Conservation (phyloP, 768 basidiomycete species). For the Podaxis rugospora region DNA sequence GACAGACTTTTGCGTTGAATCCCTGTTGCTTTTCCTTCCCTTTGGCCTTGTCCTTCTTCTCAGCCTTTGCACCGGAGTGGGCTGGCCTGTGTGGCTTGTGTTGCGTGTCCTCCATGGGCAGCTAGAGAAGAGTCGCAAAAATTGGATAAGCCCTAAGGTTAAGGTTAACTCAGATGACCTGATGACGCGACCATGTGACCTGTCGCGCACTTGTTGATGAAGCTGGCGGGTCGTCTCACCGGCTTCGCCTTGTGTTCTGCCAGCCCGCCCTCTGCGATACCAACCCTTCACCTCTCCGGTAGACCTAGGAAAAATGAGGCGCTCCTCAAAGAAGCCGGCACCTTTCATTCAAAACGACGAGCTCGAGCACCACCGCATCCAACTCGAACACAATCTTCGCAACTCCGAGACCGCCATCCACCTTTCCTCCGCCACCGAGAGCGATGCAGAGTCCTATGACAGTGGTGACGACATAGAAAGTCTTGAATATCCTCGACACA, state of each 20-base stretch:
- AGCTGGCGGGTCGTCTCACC: neutral
- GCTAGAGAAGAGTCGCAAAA: neutral
- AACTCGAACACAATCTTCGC: conserved; percentile 75
- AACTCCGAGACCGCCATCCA: conserved; percentile 69
- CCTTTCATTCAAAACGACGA: conserved; percentile 60
- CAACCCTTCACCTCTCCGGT: conserved; percentile 10
- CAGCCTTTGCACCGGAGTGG: conserved; percentile 66
- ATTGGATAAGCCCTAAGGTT: conserved; percentile 1
- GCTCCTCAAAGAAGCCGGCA: conserved; percentile 18
- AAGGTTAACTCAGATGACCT: conserved; percentile 7
- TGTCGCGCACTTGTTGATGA: conserved; percentile 23
- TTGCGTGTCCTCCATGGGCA: conserved; percentile 62
- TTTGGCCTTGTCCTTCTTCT: conserved; percentile 73
- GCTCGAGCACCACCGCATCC: conserved; percentile 71
- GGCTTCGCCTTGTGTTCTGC: conserved; percentile 12
- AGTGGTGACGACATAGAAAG: conserved; percentile 36
- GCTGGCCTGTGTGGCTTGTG: conserved; percentile 84
- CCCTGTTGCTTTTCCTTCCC: conserved; percentile 68
- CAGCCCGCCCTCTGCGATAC: conserved; percentile 22
- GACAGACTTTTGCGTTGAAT: conserved; percentile 84
- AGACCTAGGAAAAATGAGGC: conserved; percentile 24
- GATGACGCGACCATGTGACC: conserved; percentile 23
- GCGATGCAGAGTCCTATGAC: conserved; percentile 19
- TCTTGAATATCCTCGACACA: conserved; percentile 72
- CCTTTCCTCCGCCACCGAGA: conserved; percentile 49